Percentiles rank a stretch among this genome's conserved stretches.
phyloP scores from a whole-genome alignment of 163 green algal genomes.

The Scenedesmus sp. region DNA sequence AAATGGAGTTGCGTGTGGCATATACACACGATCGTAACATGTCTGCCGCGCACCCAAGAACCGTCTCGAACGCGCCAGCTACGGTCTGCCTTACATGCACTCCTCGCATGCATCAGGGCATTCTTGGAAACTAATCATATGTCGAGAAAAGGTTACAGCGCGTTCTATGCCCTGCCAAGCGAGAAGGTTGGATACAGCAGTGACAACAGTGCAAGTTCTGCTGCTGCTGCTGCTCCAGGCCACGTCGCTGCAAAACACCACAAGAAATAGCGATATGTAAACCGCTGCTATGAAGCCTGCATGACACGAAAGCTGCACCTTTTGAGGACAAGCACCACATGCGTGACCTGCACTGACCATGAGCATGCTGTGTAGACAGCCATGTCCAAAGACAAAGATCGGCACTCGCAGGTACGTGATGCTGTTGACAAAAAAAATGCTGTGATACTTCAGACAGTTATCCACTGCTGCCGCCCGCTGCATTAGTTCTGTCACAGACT shows the following conservation, averaged over 20 bases:
- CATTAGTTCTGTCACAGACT: no score
- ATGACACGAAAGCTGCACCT: no score
- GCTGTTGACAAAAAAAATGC: no score
- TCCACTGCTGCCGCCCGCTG: no score
- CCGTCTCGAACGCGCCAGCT: neutral
- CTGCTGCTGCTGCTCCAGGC: neutral
- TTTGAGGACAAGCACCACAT: no score
- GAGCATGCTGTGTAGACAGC: no score
- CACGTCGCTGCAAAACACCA: neutral
- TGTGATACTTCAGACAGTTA: no score
- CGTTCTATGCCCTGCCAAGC: neutral
- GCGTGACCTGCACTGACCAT: no score
- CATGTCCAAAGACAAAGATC: no score
- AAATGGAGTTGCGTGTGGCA: neutral
- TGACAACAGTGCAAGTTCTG: neutral
- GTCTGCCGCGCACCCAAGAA: constrained; percentile 4
- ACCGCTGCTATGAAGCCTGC: no score
- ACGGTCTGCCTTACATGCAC: neutral
- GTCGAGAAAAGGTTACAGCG: neutral
- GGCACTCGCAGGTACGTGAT: no score
- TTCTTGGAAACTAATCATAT: neutral
- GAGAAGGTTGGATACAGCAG: neutral
- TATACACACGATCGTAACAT: neutral
- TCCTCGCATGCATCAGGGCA: neutral
- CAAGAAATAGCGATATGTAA: no score